These are phyloP conservation scores for Termitomyces sp. DNA, from an alignment of 768 basidiomycete genomes.

Conservation along the genomic window DNA sequence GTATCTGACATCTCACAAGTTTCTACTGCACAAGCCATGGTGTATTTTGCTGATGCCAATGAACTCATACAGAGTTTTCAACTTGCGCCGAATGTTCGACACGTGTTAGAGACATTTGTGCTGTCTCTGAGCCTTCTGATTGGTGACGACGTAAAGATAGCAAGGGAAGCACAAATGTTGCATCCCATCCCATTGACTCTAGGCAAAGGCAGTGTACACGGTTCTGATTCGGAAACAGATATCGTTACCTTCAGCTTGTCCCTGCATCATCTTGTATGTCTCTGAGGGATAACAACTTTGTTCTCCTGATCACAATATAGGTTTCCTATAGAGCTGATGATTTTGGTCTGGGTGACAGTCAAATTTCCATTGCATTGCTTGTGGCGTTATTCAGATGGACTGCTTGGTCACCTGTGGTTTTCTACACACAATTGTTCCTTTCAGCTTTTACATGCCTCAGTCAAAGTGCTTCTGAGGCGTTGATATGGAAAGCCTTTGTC, in stretches of 20 bases:
- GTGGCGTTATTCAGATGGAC: conserved; percentile 56
- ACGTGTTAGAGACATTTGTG: conserved; percentile 54
- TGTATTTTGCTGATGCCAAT: conserved; percentile 43
- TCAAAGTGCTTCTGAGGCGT: conserved; percentile 34
- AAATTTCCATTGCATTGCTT: conserved; percentile 47
- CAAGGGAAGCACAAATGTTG: conserved; percentile 69
- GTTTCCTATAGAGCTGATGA: conserved; percentile 51
- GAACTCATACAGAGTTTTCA: conserved; percentile 48
- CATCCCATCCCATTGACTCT: conserved; percentile 55
- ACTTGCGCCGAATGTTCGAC: conserved; percentile 48
- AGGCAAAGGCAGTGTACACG: conserved; percentile 52
- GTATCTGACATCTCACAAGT: conserved; percentile 59
- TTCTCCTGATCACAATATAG: conserved; percentile 28
- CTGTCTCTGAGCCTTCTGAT: conserved; percentile 56
- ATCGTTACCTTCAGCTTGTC: conserved; percentile 58
- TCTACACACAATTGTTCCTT: conserved; percentile 64
- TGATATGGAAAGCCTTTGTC: conserved; percentile 68
- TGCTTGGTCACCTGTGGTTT: conserved; percentile 57
- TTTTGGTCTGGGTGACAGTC: conserved; percentile 58
- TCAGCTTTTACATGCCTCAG: conserved; percentile 60
- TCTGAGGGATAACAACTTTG: not conserved
- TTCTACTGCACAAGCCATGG: conserved; percentile 54
- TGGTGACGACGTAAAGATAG: conserved; percentile 65
- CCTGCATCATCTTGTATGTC: conserved; percentile 55
- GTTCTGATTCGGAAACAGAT: conserved; percentile 59